Evolutionary conservation across 2,329 filamentous ascomycete species (phyloP).

Genomic region (Geosmithia morbida): DNA sequence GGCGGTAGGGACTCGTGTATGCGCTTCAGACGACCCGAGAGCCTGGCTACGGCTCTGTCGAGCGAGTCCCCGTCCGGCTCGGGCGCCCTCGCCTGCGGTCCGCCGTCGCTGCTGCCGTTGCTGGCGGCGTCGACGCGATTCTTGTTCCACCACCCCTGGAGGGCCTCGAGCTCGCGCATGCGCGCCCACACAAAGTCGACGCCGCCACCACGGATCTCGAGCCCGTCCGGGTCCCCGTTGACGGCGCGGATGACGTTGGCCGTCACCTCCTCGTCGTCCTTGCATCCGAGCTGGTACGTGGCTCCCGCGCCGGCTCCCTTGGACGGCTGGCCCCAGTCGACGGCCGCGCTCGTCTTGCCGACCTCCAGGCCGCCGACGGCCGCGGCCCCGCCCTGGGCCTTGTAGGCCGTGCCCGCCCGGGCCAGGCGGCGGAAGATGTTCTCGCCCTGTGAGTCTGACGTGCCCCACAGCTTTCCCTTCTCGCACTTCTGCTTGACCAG

Average conservation of each 20-base stretch:
- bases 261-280: slow-evolving; percentile 43
- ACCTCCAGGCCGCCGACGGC: slow-evolving; percentile 40
- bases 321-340: slow-evolving; percentile 79
- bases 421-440: slow-evolving; percentile 78
- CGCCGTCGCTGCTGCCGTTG: slow-evolving; percentile 13
- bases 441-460: slow-evolving; percentile 63
- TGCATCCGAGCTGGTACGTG: slow-evolving; percentile 40
- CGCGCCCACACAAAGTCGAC: slow-evolving; percentile 55
- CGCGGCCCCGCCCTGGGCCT: slow-evolving; percentile 41
- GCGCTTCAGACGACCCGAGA: slow-evolving; percentile 33
- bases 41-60: slow-evolving; percentile 27
- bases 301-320: slow-evolving; percentile 42
- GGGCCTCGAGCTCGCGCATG: slow-evolving; percentile 49
- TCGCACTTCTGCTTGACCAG: slow-evolving; percentile 94
- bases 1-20: slow-evolving; percentile 46
- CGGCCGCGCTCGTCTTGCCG: slow-evolving; percentile 55
- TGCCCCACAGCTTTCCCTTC: slow-evolving; percentile 77
- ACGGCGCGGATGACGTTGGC: slow-evolving; percentile 42
- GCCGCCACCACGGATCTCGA: slow-evolving; percentile 41
- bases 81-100: slow-evolving; percentile 12
- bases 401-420: slow-evolving; percentile 46
- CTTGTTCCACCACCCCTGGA: slow-evolving; percentile 54
- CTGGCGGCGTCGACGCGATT: slow-evolving; percentile 26
- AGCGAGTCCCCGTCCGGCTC: slow-evolving; percentile 16
- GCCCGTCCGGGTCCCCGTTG: slow-evolving; percentile 40